Evolutionary conservation across 1,139 yeast genomes (phyloP), one percentile per base, ranked within the genome.

Genomic region (Debaryomyces fabryi): DNA sequence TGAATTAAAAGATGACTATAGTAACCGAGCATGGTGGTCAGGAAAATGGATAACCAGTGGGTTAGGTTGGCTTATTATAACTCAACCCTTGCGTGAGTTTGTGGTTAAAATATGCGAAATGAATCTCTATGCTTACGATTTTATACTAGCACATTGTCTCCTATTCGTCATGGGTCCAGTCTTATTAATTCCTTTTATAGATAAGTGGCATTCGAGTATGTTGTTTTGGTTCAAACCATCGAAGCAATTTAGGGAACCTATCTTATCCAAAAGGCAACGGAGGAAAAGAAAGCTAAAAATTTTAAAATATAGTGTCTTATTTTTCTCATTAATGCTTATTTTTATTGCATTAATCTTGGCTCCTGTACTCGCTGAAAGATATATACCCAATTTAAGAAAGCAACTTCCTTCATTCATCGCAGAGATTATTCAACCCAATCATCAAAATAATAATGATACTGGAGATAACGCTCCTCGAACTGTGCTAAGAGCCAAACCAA

Each of bases 1-100:
- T 49, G 96, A 89, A 58, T 68, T 80, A 51, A 75, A 73, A 39
- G 80, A 76, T 50, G 84, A 81, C 51, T 68, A 69, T 34, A 63
- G 86, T 1, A 87, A 86, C 58, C 61, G 76, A 24, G 85, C 92
- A 0, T 90, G 96, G 96, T 90, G 96, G 96, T 80, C 89, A 0
- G 96, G 96, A 0, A 76, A 74, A 44, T 89, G 96, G 96, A 61
- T 76, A 37, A 69, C 68, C 10, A 75, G 80, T n/a, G 82, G 80
- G 1, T 67, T 85, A 35, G 88, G 91, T 0, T 77, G 82, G 79
- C 64, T 76, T 36, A 68, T 78, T 1, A 47, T 88, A 1, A 72
- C 85, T 0, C 95, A 88, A 57, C 91, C 93, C 0, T 44, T 80
- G 4, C 69, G 96, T 50, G 97, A 90, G 61, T 77, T 76, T 43